Base-by-base conservation (phyloP, 2,329 filamentous ascomycete genomes). In the Hymenotorrendiella dingleyae region DNA sequence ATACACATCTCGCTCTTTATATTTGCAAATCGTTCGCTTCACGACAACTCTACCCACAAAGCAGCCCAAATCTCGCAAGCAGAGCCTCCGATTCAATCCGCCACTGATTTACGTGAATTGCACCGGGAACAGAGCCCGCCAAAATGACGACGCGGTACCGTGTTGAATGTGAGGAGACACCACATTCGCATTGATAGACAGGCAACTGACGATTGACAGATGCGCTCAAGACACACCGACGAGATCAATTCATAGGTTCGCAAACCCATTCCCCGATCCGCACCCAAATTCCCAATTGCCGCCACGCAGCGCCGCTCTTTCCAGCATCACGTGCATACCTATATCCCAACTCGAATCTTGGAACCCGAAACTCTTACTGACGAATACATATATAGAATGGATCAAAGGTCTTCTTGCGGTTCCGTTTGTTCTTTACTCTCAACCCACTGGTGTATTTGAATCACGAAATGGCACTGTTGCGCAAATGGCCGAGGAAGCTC, bases 391-490 rank as follows among this genome's bases (percentile, higher is more conserved):
- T 44, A 48, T 57, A 80, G 88, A 95, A 83, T 97, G 91, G 91
- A 87, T 97, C 72, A 97, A 98, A 68, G 86, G 84, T 28, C 76
- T 97, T 4, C 72, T 97, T 10, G 93, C 93, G 1, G 91, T 97
- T 1, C 93, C 93, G 0, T 98, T 98, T 62, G 91, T 98, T 28
- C 78, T 98, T 41, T 89, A 95, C 64, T 96, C 91, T 1, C 90
- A 97, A 62, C 93, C 93, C 3, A 94, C 88, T 1, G 88, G 88
- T 16, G 79, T 89, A 30, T 89, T 91, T 57, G 83, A 90, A 51
- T 72, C 77, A 43, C 74, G 80, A 54, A 72, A 74, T 43, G 71
- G 76, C 42, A 76, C 72, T 42, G 76, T 91, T 38, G 69, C 75
- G 33, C 75, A 82, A 45, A 89, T 91, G 71, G 86, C 86, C 4